phyloP scores from a whole-genome alignment of 345 rosid species.

The Raphanus raphanistrum region DNA sequence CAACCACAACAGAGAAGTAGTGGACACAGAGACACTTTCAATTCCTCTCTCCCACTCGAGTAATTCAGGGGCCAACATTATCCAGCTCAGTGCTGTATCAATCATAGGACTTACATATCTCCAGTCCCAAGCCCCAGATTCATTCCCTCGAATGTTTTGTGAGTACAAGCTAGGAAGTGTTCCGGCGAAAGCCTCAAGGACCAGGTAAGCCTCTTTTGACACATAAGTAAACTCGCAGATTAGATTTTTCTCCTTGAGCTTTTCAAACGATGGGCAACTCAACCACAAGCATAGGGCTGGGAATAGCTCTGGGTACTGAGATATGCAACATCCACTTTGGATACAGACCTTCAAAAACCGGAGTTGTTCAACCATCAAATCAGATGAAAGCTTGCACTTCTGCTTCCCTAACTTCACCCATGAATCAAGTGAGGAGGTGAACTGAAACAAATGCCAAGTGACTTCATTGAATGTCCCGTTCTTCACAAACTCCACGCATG shows the following conservation, averaged over 20 bases:
- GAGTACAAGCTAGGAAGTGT: slow-evolving; percentile 67
- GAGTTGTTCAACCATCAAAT: slow-evolving; percentile 81
- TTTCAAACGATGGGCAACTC: slow-evolving; percentile 68
- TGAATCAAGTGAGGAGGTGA: slow-evolving; percentile 60
- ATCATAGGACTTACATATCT: slow-evolving; percentile 69
- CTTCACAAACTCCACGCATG: slow-evolving; percentile 56
- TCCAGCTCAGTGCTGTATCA: slow-evolving; percentile 77
- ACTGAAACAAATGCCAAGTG: slow-evolving; percentile 74
- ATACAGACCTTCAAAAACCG: slow-evolving; percentile 81
- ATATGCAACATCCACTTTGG: slow-evolving; percentile 60
- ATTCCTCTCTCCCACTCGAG: slow-evolving; percentile 42
- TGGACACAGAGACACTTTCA: slow-evolving; percentile 32
- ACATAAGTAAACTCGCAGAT: slow-evolving; percentile 64
- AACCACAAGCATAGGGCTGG: slow-evolving; percentile 87
- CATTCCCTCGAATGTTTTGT: slow-evolving; percentile 35
- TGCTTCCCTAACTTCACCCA: slow-evolving; percentile 75
- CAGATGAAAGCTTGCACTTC: slow-evolving; percentile 61
- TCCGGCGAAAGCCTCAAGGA: slow-evolving; percentile 71
- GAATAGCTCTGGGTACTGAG: slow-evolving; percentile 68
- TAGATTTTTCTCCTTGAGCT: slow-evolving; percentile 56
- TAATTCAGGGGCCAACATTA: slow-evolving; percentile 47
- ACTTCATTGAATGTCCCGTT: slow-evolving; percentile 52
- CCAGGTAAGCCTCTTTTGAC: slow-evolving; percentile 68
- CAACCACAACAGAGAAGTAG: slow-evolving; percentile 63
- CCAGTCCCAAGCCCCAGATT: slow-evolving; percentile 74